phyloP scores from a whole-genome alignment of 2,329 filamentous ascomycete species.

The Trichophyton schoenleinii region DNA sequence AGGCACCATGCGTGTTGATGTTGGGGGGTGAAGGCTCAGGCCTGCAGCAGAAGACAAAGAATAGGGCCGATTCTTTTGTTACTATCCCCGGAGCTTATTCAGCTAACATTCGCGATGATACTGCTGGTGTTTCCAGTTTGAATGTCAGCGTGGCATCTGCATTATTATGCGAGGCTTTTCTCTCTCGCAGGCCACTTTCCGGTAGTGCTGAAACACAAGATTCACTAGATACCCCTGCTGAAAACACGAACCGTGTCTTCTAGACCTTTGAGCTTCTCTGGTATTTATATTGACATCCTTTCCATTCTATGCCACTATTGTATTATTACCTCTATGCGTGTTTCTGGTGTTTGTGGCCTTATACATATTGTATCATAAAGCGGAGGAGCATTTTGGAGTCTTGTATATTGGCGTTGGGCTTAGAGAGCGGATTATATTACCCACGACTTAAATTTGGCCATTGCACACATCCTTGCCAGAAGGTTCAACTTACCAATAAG shows the following conservation, averaged over 20 bases:
- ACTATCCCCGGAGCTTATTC: constrained; percentile 47
- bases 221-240: background rate
- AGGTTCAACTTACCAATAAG: background rate
- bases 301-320: background rate
- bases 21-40: constrained; percentile 73
- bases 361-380: background rate
- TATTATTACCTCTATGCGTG: background rate
- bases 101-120: constrained; percentile 23
- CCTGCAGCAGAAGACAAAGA: constrained; percentile 50
- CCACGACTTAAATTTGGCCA: background rate
- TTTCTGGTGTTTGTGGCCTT: background rate
- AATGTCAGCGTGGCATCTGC: constrained; percentile 86
- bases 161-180: constrained; percentile 44
- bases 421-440: background rate
- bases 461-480: background rate
- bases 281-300: background rate
- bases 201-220: background rate
- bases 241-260: background rate
- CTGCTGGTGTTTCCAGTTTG: constrained; percentile 63
- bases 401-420: background rate
- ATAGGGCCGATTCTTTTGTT: constrained; percentile 50
- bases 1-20: constrained; percentile 62
- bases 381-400: background rate
- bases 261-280: background rate
- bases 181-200: constrained; percentile 18